phyloP scores from a whole-genome alignment of 352 stramenopile species.

The Globisporangium abappressorium region DNA sequence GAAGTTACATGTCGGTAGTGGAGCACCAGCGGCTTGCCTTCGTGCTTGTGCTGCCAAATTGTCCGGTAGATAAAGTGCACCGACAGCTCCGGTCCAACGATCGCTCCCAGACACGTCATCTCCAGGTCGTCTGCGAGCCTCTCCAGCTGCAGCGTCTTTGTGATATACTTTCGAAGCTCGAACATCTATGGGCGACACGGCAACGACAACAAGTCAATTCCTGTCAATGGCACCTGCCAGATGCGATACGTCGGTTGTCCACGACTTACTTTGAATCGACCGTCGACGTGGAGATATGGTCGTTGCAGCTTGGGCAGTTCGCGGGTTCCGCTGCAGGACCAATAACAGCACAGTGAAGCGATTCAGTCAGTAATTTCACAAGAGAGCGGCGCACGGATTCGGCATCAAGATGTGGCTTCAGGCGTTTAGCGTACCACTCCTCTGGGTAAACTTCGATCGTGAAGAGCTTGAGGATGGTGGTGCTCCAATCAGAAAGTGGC shows the following conservation, averaged over 20 bases:
- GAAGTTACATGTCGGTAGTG: constrained; percentile 39
- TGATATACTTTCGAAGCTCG: constrained; percentile 52
- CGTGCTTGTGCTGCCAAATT: constrained; percentile 58
- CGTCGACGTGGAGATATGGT: constrained; percentile 63
- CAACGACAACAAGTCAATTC: neutral
- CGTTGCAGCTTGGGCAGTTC: constrained; percentile 32
- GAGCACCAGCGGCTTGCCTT: constrained; percentile 42
- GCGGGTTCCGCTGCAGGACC: neutral
- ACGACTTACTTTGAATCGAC: constrained; percentile 45
- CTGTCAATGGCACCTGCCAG: neutral
- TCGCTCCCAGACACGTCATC: constrained; percentile 53
- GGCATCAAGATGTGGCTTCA: neutral
- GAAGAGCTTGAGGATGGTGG: constrained; percentile 7
- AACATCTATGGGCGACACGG: constrained; percentile 35
- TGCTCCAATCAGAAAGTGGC: constrained; percentile 9
- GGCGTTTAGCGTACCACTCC: neutral
- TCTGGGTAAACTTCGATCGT: constrained; percentile 16
- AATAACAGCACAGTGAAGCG: neutral
- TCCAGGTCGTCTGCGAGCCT: constrained; percentile 34
- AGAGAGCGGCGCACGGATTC: neutral
- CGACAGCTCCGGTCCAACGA: constrained; percentile 59
- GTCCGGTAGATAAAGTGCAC: constrained; percentile 63
- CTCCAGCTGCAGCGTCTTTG: constrained; percentile 30
- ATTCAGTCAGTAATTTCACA: neutral
- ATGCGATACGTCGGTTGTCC: neutral